A percentile compares a stretch with the other conserved stretches of the same genome.
Conservation (phyloP, 169 alveolate species). For the Perkinsus marinus region DNA sequence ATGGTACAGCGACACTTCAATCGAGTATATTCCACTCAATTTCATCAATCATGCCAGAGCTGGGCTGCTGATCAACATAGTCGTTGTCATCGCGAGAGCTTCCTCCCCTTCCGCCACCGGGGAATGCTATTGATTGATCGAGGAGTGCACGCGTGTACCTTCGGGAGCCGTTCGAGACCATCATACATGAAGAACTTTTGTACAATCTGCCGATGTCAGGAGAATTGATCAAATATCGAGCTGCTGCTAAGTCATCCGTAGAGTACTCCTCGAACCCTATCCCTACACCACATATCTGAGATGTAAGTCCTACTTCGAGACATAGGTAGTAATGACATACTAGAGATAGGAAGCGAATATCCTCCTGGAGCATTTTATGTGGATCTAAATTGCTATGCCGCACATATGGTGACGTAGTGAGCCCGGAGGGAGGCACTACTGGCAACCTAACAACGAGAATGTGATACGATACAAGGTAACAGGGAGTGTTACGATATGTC, state of each 20-base stretch:
- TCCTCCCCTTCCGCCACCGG: neutral
- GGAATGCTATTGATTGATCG: neutral
- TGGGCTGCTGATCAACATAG: neutral
- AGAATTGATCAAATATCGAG: neutral
- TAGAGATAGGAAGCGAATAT: neutral
- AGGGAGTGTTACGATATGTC: neutral
- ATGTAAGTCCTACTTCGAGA: too few relatives aligned
- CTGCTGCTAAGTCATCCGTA: neutral
- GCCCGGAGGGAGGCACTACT: neutral
- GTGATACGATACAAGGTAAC: neutral
- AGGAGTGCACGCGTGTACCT: neutral
- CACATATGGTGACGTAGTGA: neutral
- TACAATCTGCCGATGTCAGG: neutral
- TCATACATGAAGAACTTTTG: neutral
- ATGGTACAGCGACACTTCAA: neutral
- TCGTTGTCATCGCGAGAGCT: neutral
- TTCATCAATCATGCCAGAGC: neutral
- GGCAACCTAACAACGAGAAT: neutral
- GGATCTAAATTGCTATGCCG: neutral
- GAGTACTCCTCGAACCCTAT: neutral
- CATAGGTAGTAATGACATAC: neutral
- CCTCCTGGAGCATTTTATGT: neutral
- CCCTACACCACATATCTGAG: neutral
- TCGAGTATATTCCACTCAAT: neutral
- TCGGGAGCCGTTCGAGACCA: neutral